These are phyloP conservation scores for Narthecium ossifragum DNA, from an alignment of 106 monocot species.

Conservation along the genomic window DNA sequence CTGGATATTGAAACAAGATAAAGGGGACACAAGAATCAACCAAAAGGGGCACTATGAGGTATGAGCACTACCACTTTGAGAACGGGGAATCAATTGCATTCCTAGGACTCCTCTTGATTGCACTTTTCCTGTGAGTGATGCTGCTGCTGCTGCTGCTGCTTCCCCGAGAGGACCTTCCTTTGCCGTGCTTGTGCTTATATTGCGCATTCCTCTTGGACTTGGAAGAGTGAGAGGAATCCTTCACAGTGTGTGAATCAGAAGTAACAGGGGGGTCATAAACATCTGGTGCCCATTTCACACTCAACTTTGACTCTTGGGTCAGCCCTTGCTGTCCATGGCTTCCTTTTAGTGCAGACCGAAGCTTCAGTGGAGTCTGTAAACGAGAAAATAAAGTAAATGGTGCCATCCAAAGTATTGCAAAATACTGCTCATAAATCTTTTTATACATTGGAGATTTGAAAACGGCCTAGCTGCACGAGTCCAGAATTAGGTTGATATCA, in stretches of 20 bases:
- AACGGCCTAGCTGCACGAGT: too few species aligned
- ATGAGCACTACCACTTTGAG: conserved; percentile 10
- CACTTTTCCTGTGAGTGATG: conserved; percentile 28
- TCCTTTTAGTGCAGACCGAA: conserved; percentile 48
- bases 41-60: background rate
- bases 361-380: conserved; percentile 18
- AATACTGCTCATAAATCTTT: too few species aligned
- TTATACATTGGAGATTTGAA: too few species aligned
- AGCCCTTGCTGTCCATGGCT: conserved; percentile 26
- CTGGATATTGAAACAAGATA: background rate
- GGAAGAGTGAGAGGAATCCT: conserved; percentile 5
- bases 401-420: too few species aligned
- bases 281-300: conserved; percentile 59
- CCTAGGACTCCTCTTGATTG: conserved; percentile 17
- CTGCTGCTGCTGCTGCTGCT: conserved; percentile 17
- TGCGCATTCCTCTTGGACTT: conserved; percentile 29
- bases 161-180: conserved; percentile 22
- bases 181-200: conserved; percentile 28
- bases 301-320: conserved; percentile 5
- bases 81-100: conserved; percentile 9
- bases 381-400: too few species aligned
- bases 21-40: background rate
- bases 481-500: too few species aligned
- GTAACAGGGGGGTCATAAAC: conserved; percentile 68
- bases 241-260: conserved; percentile 47